Evolutionary conservation across 352 stramenopile genomes (phyloP), one percentile per base, ranked within the genome.

Genomic region (Globisporangium acanthophoron): DNA sequence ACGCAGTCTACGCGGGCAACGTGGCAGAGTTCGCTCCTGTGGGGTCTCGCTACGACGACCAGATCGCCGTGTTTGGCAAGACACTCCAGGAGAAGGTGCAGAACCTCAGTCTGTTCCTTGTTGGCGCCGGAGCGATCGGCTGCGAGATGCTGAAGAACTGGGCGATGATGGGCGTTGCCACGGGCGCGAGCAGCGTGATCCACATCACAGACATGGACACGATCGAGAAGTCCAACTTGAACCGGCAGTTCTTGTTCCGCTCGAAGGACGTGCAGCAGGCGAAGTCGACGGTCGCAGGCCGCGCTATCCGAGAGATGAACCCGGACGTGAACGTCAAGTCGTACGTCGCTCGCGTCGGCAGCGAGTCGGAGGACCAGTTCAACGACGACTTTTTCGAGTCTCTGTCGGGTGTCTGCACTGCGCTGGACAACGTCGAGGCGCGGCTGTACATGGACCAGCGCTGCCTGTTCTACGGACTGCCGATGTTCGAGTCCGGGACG

Each of bases 121-220:
- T 99, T 52, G 98, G 98, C 29, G 96, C 97, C 16, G 98, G 98
- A 49, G 98, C 97, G 4, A 99, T 99, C 66, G 97, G 98, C 4
- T 99, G 98, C 69, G 98, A 99, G 78, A 99, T 99, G 94, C 84
- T 99, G 7, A 99, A 99, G 80, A 99, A 99, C 71, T 99, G 96
- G 96, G 97, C 97, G 1, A 90, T 99, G 68, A 99, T 99, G 96
- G 97, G 97, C 35, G 87, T 99, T 5, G 89, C 87, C 8, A 97
- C 80, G 59, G 81, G 76, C 27, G 81, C 88, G 31, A 64, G 83
- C 35, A 92, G 92, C 11, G 76, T 74, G 9, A 93, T 99, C 50
- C 79, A 98, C 58, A 89, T 99, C 21, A 99, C 97, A 1, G 97
- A 99, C 67, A 99, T 99, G 97, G 97, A 99, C 71, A 92, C 88